Base-by-base conservation (phyloP, 495 filamentous ascomycete genomes). In the Aspergillus bertholletiae region DNA sequence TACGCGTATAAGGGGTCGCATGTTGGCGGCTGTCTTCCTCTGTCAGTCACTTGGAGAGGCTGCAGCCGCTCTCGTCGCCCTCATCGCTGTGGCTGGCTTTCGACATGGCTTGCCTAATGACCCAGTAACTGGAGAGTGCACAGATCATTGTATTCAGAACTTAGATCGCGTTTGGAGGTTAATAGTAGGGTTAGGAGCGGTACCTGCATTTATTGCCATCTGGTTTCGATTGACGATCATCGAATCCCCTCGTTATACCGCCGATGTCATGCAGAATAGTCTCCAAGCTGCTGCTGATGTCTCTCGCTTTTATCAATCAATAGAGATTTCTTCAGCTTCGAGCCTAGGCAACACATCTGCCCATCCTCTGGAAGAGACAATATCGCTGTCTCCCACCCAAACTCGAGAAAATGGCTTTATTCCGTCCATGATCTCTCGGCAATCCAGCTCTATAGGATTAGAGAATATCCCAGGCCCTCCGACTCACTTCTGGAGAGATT, bases 201-300 rank as follows among this genome's bases (percentile, higher is more conserved):
- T 92, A 8, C 89, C 89, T 5, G 89, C 81, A 37, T 84, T 79
- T 62, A 79, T 88, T 51, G 88, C 88, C 13, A 80, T 94, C 24
- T 92, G 90, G 76, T 92, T 86, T 71, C 90, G 91, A 43, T 78
- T 96, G 5, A 95, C 91, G 23, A 96, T 96, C 58, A 91, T 92
- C 21, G 88, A 92, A 69, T 84, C 90, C 58, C 87, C 79, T 34
- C 84, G 88, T 28, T 91, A 89, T 68, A 96, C 90, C 30, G 93
- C 95, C 58, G 89, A 94, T 64, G 83, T 95, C 9, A 76, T 79
- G 35, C 81, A 78, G 28, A 88, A 95, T 61, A 78, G 88, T 32
- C 77, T 87, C 63, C 82, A 90, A 71, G 88, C 78, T 34, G 76
- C 75, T 55, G 78, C 78, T 21, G 88, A 91, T 58, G 80, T 85